Evolutionary conservation across 495 filamentous ascomycete genomes (phyloP).

Genomic region (Aspergillus nanangensis): DNA sequence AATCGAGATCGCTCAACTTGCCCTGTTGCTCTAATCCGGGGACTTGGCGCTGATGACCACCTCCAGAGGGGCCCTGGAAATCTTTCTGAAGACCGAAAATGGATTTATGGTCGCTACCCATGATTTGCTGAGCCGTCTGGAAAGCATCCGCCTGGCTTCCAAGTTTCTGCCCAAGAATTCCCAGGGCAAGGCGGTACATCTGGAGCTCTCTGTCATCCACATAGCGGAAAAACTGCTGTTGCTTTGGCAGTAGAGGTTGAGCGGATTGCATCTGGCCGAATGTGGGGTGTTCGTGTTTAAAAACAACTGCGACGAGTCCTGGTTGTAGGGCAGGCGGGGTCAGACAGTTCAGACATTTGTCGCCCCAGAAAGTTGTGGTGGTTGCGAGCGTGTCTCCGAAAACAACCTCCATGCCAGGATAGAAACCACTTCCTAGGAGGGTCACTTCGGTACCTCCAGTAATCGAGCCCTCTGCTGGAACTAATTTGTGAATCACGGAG

Average conservation of each 20-base stretch:
- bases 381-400: constrained; percentile 77
- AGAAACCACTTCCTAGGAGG: constrained; percentile 74
- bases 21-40: constrained; percentile 38
- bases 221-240: constrained; percentile 68
- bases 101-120: constrained; percentile 43
- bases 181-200: constrained; percentile 45
- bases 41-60: constrained; percentile 39
- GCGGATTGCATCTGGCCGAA: constrained; percentile 40
- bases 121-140: constrained; percentile 46
- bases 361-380: constrained; percentile 79
- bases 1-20: constrained; percentile 57
- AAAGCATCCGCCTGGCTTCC: constrained; percentile 47
- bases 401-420: constrained; percentile 74
- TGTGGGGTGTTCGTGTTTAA: constrained; percentile 57
- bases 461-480: constrained; percentile 76
- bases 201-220: constrained; percentile 74
- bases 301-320: constrained; percentile 69
- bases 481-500: constrained; percentile 69
- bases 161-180: constrained; percentile 44
- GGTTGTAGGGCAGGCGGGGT: constrained; percentile 68
- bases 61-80: constrained; percentile 37
- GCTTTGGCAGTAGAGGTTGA: constrained; percentile 46
- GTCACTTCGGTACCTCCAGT: constrained; percentile 83
- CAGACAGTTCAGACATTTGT: constrained; percentile 76
- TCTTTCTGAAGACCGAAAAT: constrained; percentile 42